A percentile compares a stretch with the other conserved stretches of the same genome.
Conservation (phyloP, 2,329 filamentous ascomycete genomes). For the Penicillium griseofulvum region DNA sequence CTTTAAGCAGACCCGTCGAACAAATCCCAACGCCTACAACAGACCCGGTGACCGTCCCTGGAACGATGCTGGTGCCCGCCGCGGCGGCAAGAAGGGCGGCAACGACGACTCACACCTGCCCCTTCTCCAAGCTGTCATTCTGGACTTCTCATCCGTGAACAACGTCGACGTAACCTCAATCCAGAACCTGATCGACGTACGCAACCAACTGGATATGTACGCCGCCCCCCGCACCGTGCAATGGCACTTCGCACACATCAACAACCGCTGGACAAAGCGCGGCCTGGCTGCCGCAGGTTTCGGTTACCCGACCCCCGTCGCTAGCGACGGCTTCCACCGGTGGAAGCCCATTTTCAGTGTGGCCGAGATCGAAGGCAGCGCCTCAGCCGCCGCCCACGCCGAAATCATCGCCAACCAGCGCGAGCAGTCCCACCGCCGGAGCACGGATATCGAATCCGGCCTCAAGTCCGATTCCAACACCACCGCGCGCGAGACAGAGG, state of each 20-base stretch:
- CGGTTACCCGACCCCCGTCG: conserved; percentile 67
- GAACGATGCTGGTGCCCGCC: conserved; percentile 83
- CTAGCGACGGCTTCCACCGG: conserved; percentile 57
- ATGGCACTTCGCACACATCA: conserved; percentile 94
- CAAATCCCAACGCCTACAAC: conserved; percentile 64
- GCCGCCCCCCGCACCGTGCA: conserved; percentile 77
- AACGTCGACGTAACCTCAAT: conserved; percentile 91
- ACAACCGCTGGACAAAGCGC: conserved; percentile 91
- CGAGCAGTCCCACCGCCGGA: conserved; percentile 23
- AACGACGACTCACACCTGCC: conserved; percentile 56
- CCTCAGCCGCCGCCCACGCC: conserved; percentile 67
- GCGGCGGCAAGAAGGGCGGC: conserved; percentile 49
- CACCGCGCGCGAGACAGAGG: conserved; percentile 32
- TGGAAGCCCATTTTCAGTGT: conserved; percentile 98
- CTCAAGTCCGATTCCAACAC: conserved; percentile 30
- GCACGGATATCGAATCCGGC: conserved; percentile 34
- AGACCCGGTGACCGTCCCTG: conserved; percentile 78
- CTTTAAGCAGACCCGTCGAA: conserved; percentile 70
- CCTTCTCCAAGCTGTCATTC: conserved; percentile 80
- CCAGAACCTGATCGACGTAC: conserved; percentile 88
- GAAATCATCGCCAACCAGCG: conserved; percentile 63
- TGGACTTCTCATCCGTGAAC: conserved; percentile 92
- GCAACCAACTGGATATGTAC: conserved; percentile 88
- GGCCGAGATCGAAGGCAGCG: conserved; percentile 72
- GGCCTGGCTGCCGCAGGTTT: conserved; percentile 85